Percentiles rank a stretch among this genome's conserved stretches.
phyloP scores from a whole-genome alignment of 2,329 filamentous ascomycete genomes.

The Scolecobasidium constrictum region DNA sequence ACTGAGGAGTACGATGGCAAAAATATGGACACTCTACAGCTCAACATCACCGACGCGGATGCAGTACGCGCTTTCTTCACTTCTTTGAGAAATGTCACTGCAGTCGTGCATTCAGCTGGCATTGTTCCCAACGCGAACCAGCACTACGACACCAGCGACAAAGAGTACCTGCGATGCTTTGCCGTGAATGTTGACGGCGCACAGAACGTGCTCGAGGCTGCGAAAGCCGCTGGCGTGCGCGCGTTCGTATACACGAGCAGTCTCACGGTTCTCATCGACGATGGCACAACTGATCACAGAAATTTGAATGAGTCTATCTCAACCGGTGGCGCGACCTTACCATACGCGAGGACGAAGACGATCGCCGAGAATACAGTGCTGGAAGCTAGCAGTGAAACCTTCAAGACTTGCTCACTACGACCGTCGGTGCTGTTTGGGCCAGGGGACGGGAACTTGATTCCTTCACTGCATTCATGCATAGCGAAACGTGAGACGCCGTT shows the following conservation, averaged over 20 bases:
- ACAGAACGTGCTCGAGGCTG: constrained; percentile 62
- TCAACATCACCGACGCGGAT: constrained; percentile 26
- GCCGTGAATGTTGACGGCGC: constrained; percentile 88
- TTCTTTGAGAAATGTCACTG: constrained; percentile 58
- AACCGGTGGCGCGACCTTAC: constrained; percentile 1
- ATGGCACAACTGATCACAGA: background rate
- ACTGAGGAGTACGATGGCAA: no score
- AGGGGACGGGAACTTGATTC: constrained; percentile 67
- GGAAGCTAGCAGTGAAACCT: constrained; percentile 53
- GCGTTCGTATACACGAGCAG: constrained; percentile 77
- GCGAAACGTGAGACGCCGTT: constrained; percentile 58
- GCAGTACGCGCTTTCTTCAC: constrained; percentile 39
- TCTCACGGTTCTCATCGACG: constrained; percentile 6
- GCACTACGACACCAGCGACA: constrained; percentile 27
- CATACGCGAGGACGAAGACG: constrained; percentile 11
- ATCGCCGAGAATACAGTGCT: constrained; percentile 70
- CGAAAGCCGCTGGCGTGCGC: constrained; percentile 57
- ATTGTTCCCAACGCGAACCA: constrained; percentile 26
- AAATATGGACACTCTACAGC: constrained; percentile 24
- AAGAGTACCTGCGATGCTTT: constrained; percentile 49
- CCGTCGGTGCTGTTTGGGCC: constrained; percentile 87
- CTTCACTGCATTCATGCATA: constrained; percentile 63
- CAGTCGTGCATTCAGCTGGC: constrained; percentile 82
- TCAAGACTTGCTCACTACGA: constrained; percentile 72
- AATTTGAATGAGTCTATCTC: constrained; percentile 1